Conservation (phyloP, 768 basidiomycete species). For the Mycena haematopus region DNA sequence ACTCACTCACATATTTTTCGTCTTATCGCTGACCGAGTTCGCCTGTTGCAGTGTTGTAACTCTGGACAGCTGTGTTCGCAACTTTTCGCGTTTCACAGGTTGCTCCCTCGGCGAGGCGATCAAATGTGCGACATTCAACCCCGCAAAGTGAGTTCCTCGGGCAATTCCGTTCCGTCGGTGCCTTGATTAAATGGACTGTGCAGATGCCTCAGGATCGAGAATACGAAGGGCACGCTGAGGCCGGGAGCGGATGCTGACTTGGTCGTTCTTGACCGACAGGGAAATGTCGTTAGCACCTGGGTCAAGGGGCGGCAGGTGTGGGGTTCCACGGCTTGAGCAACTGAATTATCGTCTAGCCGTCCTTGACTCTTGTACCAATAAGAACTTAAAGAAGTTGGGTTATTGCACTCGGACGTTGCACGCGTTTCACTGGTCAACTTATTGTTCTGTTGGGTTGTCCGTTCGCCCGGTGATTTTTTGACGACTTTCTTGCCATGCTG, state of each 20-base stretch:
- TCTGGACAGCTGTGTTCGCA: conserved; percentile 84
- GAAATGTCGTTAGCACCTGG: conserved; percentile 75
- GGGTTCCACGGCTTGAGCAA: conserved; percentile 38
- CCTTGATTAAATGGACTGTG: conserved; percentile 2
- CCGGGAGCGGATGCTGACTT: conserved; percentile 90
- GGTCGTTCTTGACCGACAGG: conserved; percentile 72
- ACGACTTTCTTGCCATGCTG: too few species aligned
- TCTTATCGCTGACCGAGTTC: not conserved
- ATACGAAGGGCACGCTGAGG: conserved; percentile 80
- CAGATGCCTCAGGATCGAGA: conserved; percentile 80
- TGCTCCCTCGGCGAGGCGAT: conserved; percentile 86
- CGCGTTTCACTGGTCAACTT: too few species aligned
- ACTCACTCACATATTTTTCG: not conserved
- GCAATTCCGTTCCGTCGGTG: not conserved
- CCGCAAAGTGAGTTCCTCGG: conserved; percentile 64
- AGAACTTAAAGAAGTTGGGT: too few species aligned
- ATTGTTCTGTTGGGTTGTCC: too few species aligned
- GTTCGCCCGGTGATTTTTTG: too few species aligned
- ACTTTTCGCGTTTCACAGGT: conserved; percentile 84
- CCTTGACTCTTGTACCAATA: not conserved
- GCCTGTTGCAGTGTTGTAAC: conserved; percentile 67
- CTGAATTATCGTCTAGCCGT: not conserved
- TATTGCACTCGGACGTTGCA: too few species aligned
- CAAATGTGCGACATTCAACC: conserved; percentile 85
- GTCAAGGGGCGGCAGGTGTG: conserved; percentile 79